Conservation (phyloP, 768 basidiomycete species). For the Boletus rufocinnamomeus region DNA sequence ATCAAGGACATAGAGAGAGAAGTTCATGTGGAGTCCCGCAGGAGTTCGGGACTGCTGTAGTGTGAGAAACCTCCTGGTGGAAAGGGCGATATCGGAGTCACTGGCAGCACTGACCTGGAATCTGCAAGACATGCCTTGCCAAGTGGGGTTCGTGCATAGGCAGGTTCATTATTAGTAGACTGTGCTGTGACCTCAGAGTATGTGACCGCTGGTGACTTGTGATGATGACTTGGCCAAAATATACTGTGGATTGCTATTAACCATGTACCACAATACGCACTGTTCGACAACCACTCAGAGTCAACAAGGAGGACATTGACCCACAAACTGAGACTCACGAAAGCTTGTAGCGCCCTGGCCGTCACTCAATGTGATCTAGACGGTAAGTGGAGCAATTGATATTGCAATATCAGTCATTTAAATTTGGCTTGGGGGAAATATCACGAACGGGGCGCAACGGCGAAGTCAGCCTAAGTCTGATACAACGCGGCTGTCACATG, state of each 20-base stretch:
- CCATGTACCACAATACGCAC: constrained; percentile 75
- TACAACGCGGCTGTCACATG: constrained; percentile 24
- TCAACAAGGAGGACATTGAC: neutral
- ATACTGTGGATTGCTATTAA: constrained; percentile 75
- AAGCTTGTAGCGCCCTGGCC: constrained; percentile 8
- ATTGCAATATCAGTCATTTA: neutral
- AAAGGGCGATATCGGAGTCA: neutral
- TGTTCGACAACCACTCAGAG: constrained; percentile 5
- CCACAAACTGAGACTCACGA: constrained; percentile 16
- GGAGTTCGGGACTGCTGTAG: constrained; percentile 63
- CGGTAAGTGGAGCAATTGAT: too few species aligned
- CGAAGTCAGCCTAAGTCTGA: too few species aligned
- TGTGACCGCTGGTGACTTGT: constrained; percentile 40
- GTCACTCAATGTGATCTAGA: constrained; percentile 14
- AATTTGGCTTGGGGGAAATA: neutral
- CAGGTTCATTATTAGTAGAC: constrained; percentile 15
- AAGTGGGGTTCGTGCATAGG: constrained; percentile 60
- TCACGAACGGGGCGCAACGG: neutral
- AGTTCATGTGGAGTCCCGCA: constrained; percentile 62
- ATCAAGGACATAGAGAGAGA: constrained; percentile 78
- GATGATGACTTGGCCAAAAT: constrained; percentile 66
- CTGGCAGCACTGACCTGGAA: constrained; percentile 43
- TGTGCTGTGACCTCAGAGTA: constrained; percentile 6
- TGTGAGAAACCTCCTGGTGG: neutral
- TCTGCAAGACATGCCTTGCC: constrained; percentile 66